Evolutionary conservation across 768 basidiomycete genomes (phyloP).

Genomic region (Rhodotorula sphaerocarpa): DNA sequence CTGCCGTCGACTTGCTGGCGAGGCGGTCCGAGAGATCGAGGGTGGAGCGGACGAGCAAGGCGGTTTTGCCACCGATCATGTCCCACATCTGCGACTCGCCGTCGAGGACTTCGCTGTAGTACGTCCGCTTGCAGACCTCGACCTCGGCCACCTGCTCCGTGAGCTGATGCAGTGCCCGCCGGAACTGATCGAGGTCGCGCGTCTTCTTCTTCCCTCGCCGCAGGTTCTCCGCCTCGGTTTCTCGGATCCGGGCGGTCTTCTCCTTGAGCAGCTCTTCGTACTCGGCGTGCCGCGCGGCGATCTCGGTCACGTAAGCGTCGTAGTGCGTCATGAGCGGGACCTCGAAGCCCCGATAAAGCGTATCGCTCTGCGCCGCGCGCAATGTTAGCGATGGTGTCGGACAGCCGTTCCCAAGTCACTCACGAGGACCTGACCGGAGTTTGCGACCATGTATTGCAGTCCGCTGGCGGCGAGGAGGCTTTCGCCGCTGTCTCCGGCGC

Average conservation of each 20-base stretch:
- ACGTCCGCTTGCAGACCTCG: constrained; percentile 32
- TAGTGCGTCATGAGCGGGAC: constrained; percentile 33
- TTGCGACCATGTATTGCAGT: constrained; percentile 35
- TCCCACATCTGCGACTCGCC: constrained; percentile 32
- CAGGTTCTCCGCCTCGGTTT: constrained; percentile 37
- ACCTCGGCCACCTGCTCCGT: constrained; percentile 35
- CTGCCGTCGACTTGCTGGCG: constrained; percentile 32
- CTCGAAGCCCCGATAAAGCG: constrained; percentile 32
- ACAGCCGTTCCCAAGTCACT: neutral
- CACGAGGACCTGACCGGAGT: constrained; percentile 24
- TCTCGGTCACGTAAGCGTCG: constrained; percentile 29
- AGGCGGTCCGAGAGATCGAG: constrained; percentile 35
- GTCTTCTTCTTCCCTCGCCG: constrained; percentile 30
- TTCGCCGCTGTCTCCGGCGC: constrained; percentile 29
- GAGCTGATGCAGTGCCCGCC: constrained; percentile 30
- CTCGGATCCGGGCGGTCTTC: constrained; percentile 26
- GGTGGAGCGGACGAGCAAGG: constrained; percentile 26
- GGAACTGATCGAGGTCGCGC: constrained; percentile 33
- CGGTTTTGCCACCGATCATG: constrained; percentile 30
- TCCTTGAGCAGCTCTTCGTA: constrained; percentile 32
- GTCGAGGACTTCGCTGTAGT: constrained; percentile 28
- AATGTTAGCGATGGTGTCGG: neutral
- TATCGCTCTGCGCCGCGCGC: constrained; percentile 21
- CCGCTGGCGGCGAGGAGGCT: constrained; percentile 30
- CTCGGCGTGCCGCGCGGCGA: constrained; percentile 29